Base-by-base conservation (phyloP, 2,329 filamentous ascomycete genomes). In the Verticillium isaacii region DNA sequence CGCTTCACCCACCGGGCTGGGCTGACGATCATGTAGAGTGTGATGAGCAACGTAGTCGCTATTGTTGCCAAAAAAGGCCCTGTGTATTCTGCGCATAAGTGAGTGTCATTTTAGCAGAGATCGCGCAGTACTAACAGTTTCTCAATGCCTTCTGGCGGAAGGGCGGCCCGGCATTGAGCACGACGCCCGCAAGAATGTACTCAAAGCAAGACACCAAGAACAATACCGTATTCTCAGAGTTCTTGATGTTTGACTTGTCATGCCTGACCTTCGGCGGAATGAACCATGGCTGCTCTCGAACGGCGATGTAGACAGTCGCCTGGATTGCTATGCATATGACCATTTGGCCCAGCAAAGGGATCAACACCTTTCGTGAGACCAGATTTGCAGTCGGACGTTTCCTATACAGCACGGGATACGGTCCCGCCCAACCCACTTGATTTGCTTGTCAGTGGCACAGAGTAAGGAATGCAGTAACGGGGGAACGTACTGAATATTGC, bases 151-250 rank as follows among this genome's bases (percentile, higher is more conserved):
- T 85, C 69, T 95, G 90, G 60, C 95, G 84, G 78, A 97, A 99
- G 0, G 95, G 95, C 37, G 86, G 88, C 1, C 95, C 96, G n/a
- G 95, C 92, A 68, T 90, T 96, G 34, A 99, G 82, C 1, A 98
- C 90, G 45, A 98, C 83, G 4, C 92, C 95, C 0, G 92, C 91
- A 25, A 97, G 82, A 41, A 96, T 96, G 74, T 99, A 99, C 73
- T 98, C 93, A 70, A 93, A 98, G 73, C 93, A 97, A 1, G 91
- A 96, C 5, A 93, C 81, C 34, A 98, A 78, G 78, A 99, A 99
- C 1, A 99, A 79, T 0, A 90, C 88, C 0, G 94, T 97, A 70
- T 99, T 98, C 70, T 98, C 91, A 11, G 92, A 97, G 74, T 98
- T 98, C 69, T 89, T 84, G 60, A 93, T 89, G 71, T 95, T 96